Conservation (phyloP, 176 grass and related monocot species). For the Phoenix dactylifera region DNA sequence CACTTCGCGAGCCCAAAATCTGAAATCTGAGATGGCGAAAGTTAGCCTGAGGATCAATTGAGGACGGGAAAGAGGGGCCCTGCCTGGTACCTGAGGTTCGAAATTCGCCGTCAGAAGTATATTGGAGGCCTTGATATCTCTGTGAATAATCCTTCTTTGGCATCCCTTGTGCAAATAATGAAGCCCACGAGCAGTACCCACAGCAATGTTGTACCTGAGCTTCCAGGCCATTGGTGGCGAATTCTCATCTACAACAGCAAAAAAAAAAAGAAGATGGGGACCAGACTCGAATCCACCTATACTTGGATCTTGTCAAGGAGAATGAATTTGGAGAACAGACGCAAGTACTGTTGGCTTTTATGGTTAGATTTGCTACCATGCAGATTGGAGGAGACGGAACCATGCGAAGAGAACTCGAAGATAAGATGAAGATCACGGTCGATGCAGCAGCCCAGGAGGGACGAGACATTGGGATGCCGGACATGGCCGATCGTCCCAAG, state of each 20-base stretch:
- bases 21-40: slow-evolving; percentile 41
- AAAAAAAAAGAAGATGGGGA: neutral
- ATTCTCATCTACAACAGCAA: slow-evolving; percentile 37
- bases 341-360: too few species aligned
- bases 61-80: too few species aligned
- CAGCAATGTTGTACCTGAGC: slow-evolving; percentile 46
- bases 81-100: slow-evolving; percentile 43
- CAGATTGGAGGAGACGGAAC: slow-evolving; percentile 95
- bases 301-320: too few species aligned
- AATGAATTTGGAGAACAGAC: too few species aligned
- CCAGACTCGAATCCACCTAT: neutral
- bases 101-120: slow-evolving; percentile 63
- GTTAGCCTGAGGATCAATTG: too few species aligned
- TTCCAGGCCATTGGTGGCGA: slow-evolving; percentile 62
- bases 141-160: slow-evolving; percentile 76
- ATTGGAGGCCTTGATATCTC: slow-evolving; percentile 92
- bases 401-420: slow-evolving; percentile 61
- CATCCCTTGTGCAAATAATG: slow-evolving; percentile 87
- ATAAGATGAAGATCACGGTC: slow-evolving; percentile 75
- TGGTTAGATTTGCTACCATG: slow-evolving; percentile 27
- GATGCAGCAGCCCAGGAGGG: slow-evolving; percentile 76
- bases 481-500: slow-evolving; percentile 79
- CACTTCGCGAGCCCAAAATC: slow-evolving; percentile 91
- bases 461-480: slow-evolving; percentile 68
- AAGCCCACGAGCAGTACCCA: slow-evolving; percentile 66